phyloP scores from a whole-genome alignment of 2,329 filamentous ascomycete species.

The Sporothrix euskadiensis region DNA sequence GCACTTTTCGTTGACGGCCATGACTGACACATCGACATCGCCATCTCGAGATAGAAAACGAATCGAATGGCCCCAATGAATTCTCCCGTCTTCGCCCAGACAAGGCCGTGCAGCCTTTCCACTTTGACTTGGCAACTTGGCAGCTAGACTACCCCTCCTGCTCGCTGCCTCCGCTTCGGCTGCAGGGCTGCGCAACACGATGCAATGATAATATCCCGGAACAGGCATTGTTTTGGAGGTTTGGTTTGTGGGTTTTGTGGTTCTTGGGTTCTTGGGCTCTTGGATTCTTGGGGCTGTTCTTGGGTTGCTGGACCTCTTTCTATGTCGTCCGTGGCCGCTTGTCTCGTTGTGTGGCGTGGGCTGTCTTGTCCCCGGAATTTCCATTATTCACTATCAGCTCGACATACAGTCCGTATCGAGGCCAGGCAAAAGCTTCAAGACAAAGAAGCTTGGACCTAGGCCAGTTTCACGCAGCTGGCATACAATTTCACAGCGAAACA shows the following conservation, averaged over 20 bases:
- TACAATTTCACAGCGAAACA: not conserved
- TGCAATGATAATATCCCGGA: constrained; percentile 18
- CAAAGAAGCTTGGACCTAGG: not conserved
- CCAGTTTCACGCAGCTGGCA: not conserved
- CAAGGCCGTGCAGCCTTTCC: not conserved
- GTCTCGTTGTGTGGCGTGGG: not conserved
- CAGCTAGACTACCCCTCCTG: not conserved
- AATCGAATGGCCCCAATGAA: not conserved
- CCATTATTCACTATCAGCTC: constrained; percentile 22
- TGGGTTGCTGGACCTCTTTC: not conserved
- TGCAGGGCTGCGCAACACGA: constrained; percentile 8
- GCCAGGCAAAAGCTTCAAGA: not conserved
- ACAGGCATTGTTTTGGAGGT: not conserved
- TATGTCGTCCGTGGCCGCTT: not conserved
- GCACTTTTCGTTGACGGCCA: not conserved
- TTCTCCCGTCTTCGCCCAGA: not conserved
- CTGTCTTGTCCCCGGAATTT: constrained; percentile 5
- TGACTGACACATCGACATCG: not conserved
- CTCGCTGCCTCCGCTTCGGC: not conserved
- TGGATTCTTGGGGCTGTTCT: not conserved
- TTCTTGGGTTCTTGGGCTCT: too few species aligned
- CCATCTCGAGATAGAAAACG: not conserved
- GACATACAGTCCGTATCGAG: not conserved
- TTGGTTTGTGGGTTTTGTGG: not conserved
- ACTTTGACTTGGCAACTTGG: not conserved